phyloP scores from a whole-genome alignment of 1,139 yeast species.

The Pichia sp. region DNA sequence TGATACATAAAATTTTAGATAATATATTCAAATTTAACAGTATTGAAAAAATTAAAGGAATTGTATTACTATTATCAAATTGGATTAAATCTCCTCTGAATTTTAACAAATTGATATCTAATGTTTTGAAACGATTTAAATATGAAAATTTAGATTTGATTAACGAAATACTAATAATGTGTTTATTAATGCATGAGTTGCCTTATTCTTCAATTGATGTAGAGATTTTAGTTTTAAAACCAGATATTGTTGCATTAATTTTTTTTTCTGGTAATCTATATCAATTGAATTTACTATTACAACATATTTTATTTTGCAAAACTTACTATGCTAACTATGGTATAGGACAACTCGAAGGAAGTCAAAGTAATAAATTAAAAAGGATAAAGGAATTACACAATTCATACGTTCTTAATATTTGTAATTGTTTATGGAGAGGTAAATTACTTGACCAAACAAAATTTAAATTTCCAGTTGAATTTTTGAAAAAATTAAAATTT shows the following conservation, averaged over 20 bases:
- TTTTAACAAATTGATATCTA: background rate
- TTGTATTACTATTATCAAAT: slow-evolving; percentile 1
- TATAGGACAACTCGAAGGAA: slow-evolving; percentile 22
- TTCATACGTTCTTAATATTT: slow-evolving; percentile 50
- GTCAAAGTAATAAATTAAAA: slow-evolving; percentile 18
- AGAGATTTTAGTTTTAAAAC: slow-evolving; percentile 34
- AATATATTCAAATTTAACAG: background rate
- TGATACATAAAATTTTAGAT: background rate
- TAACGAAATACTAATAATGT: slow-evolving; percentile 1
- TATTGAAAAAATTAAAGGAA: background rate
- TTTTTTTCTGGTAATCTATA: slow-evolving; percentile 39
- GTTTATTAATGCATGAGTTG: background rate
- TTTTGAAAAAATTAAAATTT: slow-evolving; percentile 33
- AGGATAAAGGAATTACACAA: slow-evolving; percentile 40
- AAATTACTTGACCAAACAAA: slow-evolving; percentile 29
- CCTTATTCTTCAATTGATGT: slow-evolving; percentile 24
- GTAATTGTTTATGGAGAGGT: slow-evolving; percentile 62
- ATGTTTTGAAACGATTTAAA: background rate
- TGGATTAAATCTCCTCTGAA: slow-evolving; percentile 2
- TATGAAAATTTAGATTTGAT: background rate
- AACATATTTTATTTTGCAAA: slow-evolving; percentile 43
- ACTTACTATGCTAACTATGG: slow-evolving; percentile 25
- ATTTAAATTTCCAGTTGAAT: slow-evolving; percentile 31
- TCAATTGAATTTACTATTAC: slow-evolving; percentile 43
- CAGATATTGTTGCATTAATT: slow-evolving; percentile 34